Evolutionary conservation across 2,329 filamentous ascomycete genomes (phyloP), one percentile per base, ranked within the genome.

Genomic region (Monascus ruber): DNA sequence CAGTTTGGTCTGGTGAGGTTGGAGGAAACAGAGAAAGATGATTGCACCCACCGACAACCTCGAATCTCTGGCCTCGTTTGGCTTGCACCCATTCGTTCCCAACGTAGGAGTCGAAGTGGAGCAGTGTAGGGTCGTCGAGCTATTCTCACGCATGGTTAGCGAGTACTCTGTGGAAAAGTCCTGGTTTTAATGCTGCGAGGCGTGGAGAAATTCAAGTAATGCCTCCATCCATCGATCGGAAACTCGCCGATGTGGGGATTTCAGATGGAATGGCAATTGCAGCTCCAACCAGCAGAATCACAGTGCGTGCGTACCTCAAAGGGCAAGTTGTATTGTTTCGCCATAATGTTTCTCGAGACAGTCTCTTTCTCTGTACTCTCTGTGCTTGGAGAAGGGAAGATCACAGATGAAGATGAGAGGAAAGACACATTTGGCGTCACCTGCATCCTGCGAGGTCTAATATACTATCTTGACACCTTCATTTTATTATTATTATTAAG

Each of bases 81-180:
- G 72, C 63, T 8, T 59, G 40, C 1, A 69, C 58, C 62, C 68
- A 71, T 48, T 68, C 46, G 37, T 71, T 68, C 40, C 73, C 60
- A 39, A 76, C 58, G 38, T 70, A 69, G 36, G 68, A 73, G 43
- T 74, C 66, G 33, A 65, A 65, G 28, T 69, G 63, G 10, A 71
- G 60, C 9, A 77, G 63, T 25, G 59, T 62, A 2, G 64, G 60
- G 51, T 76, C 66, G 17, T 63, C 55, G 28, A 76, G 62, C 49
- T 69, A 44, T 27, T 66, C 64, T 9, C n/a, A 6, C 38, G 29
- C n/a, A 25, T 17, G 34, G 35, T 9, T 17, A 37, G 25, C 10
- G 26, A 25, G 31, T 5, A 37, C 31, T n/a, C 17, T 31, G 11
- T 8, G 28, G 26, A 29, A 24, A 10, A 26, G 26, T 28, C 17